Evolutionary conservation across 495 filamentous ascomycete species (phyloP).

Genomic region (Clohesyomyces aquaticus): DNA sequence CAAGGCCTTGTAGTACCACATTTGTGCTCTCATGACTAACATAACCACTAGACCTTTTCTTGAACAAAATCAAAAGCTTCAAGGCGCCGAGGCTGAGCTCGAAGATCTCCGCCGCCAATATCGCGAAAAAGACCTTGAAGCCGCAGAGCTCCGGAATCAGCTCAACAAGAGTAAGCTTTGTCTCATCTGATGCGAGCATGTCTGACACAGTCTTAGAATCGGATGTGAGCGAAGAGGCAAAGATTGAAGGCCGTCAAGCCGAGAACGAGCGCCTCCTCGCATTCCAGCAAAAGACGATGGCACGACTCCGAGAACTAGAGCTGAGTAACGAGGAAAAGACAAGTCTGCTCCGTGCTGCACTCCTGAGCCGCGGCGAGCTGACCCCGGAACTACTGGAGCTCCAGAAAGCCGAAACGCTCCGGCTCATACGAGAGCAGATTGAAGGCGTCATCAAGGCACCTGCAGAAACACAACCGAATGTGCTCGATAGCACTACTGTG

Average conservation of each 20-base stretch:
- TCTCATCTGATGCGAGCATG: background rate
- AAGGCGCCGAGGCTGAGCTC: constrained; percentile 43
- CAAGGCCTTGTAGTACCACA: background rate
- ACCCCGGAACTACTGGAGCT: constrained; percentile 44
- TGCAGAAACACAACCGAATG: constrained; percentile 26
- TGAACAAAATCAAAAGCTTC: constrained; percentile 39
- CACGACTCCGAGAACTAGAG: constrained; percentile 43
- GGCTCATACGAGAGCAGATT: constrained; percentile 41
- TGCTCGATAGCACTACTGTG: constrained; percentile 20
- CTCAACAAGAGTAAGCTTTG: constrained; percentile 49
- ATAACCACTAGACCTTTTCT: constrained; percentile 35
- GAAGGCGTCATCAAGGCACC: constrained; percentile 29
- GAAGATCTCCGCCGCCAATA: constrained; percentile 27
- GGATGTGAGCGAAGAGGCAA: constrained; percentile 24
- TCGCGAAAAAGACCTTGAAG: constrained; percentile 37
- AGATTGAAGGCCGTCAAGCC: constrained; percentile 22
- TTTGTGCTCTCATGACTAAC: constrained; percentile 5
- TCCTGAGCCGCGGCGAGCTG: constrained; percentile 49
- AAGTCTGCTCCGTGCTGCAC: constrained; percentile 40
- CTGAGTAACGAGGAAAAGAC: constrained; percentile 49
- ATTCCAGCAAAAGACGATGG: constrained; percentile 49
- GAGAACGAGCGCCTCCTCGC: constrained; percentile 39
- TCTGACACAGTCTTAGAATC: constrained; percentile 26
- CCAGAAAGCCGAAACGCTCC: constrained; percentile 26
- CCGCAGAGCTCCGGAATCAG: constrained; percentile 51